Evolutionary conservation across 129 eudicot genomes (phyloP), one percentile per base, ranked within the genome.

Genomic region (Escallonia herrerae): DNA sequence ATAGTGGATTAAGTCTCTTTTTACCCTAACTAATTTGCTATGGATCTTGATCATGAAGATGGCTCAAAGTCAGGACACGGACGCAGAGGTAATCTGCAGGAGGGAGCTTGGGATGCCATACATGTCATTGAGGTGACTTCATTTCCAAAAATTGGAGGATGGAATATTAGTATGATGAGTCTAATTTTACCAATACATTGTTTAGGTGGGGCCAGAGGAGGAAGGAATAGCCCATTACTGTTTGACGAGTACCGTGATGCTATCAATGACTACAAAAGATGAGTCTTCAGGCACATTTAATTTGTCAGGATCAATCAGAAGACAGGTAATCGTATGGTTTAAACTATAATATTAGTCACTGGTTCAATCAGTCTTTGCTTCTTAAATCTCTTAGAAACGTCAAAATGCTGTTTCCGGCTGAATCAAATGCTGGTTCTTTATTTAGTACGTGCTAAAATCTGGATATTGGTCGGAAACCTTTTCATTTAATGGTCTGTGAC

Each of bases 101-200:
- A 94, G 74, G 99, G 99, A 66, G 81, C 89, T 13, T 94, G 99
- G 99, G 99, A 94, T 64, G 99, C 99, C 63, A 86, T 94, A 51
- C 99, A 94, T 80, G 99, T 94, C 57, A 82, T 94, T 78, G 86
- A 94, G 96, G 98, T 91, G 37, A 39, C 56, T 64, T 66, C 7
- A 44, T 66, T 65, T 8, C 38, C 33, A 62, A 40, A 10, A 40
- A 8, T 12, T 8, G 10, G 15, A 41, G 3, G 59, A 2, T 6
- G 52, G 39, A 66, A 41, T 6, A 12, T 7, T 51, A 51, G 1
- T 51, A 6, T 11, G 56, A 51, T 51, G 12, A 49, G 33, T 0
- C 33, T 22, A 22, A 22, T 22, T n/a, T 62, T 51, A 59, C 40
- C 64, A 13, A 15, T 4, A 15, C 44, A 37, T 73, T 40, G 54